Base-by-base conservation (phyloP, 2,329 filamentous ascomycete genomes). In the Diaporthe amygdali region DNA sequence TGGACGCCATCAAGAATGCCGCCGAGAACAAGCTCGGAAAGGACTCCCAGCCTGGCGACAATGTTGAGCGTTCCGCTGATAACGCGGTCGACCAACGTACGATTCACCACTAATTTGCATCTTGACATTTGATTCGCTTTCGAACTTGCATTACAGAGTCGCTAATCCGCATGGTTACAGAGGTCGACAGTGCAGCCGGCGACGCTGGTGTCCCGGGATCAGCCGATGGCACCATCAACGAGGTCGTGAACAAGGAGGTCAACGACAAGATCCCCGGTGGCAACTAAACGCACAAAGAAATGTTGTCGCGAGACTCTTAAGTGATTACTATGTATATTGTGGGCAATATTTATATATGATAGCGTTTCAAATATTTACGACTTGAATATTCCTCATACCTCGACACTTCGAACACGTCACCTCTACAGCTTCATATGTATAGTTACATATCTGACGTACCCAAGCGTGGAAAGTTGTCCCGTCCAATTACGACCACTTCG, bases 401-500 rank as follows among this genome's bases (percentile, higher is more conserved):
- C 7, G 14, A 27, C 37, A 20, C 9, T 15, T 15, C 7, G 14
- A n/a, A 8, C 15, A 17, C 5, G 1, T 7, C 1, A 15, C 14
- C 9, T 8, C 30, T 0, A 34, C 17, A 20, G 7, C 7, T 32
- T 20, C 5, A 47, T 2, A 22, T 41, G 32, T 17, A 47, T 47
- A 47, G 51, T n/a, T n/a, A 20, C 51, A 37, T 37, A 12, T 22
- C n/a, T 17, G 15, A 22, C 20, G n/a, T n/a, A n/a, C n/a, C n/a
- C n/a, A n/a, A n/a, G n/a, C n/a, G n/a, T n/a, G n/a, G 25, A 3
- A 5, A 9, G 20, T 7, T 5, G 17, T 73, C 70, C 80, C 0
- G 76, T 76, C 82, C 81, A 84, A 70, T 14, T 64, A 64, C 44
- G 59, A 37, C 59, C 59, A 64, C 59, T 49, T 64, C 0, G 79